Evolutionary conservation across 495 filamentous ascomycete species (phyloP), one percentile per base, ranked within the genome.

Genomic region (Terfezia boudieri): DNA sequence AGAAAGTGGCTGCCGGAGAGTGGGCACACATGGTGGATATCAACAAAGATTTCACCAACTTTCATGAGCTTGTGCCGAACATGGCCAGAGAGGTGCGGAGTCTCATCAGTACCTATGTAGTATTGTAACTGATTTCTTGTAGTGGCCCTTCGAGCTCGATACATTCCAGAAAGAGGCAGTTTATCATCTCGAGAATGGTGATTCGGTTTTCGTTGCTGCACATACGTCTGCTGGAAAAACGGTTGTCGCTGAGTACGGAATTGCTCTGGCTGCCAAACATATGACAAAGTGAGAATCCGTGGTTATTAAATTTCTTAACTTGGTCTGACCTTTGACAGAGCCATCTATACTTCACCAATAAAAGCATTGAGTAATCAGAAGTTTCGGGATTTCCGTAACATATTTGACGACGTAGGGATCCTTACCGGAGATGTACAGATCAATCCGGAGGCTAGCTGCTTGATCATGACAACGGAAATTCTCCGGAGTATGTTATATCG

Each of bases 401-500:
- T 73, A 0, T 96, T 98, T 59, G 84, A 90, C 53, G 92, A 96
- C 65, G 90, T 98, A 35, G 90, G 90, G 37, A 98, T 98, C 61
- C 67, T 98, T 56, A 98, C 90, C 0, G 90, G 90, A 32, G 90
- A 98, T 70, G 92, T 98, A 14, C 90, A 98, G 67, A 98, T 98
- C 64, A 87, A 92, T 56, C 86, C 92, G 0, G 90, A 98, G 69
- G 90, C 92, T 22, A 95, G 88, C 66, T 98, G 90, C 67, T 71
- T 98, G 41, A 98, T 98, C 65, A 98, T 98, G 90, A 98, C 90
- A 2, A 98, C 90, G 4, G 90, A 98, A 63, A 98, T 98, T 70
- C 67, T 98, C 54, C 78, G 90, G 46, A 96, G 90, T 71, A 98
- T 98, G 90, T 76, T 98, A 37, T 98, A 98, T 65, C 77, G 90